Evolutionary conservation across 164 flowering plant species (phyloP).

Genomic region (Aristolochia fimbriata): DNA sequence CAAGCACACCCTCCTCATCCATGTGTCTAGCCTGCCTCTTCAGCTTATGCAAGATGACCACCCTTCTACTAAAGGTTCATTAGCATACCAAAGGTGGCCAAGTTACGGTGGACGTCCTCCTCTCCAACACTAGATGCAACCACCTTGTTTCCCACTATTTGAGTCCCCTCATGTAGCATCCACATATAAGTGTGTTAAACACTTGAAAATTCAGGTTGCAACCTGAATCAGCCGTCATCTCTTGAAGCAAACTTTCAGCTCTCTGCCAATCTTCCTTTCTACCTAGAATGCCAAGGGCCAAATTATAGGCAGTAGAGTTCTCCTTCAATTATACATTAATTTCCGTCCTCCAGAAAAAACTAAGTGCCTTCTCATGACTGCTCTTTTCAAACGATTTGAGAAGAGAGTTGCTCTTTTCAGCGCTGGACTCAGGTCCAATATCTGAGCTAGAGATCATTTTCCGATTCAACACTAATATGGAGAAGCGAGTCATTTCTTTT

Average conservation of each 20-base stretch:
- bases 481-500: constrained; percentile 2
- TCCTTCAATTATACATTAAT: constrained; percentile 47
- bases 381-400: constrained; percentile 46
- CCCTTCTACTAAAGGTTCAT: constrained; percentile 77
- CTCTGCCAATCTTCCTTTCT: constrained; percentile 58
- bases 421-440: constrained; percentile 32
- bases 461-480: constrained; percentile 20
- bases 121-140: constrained; percentile 70
- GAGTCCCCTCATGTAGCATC: constrained; percentile 44
- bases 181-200: constrained; percentile 68
- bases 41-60: constrained; percentile 63
- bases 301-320: constrained; percentile 52
- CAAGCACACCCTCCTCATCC: constrained; percentile 56
- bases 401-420: constrained; percentile 40
- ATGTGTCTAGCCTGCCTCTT: constrained; percentile 59
- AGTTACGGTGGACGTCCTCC: constrained; percentile 50
- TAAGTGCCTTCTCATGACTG: constrained; percentile 35
- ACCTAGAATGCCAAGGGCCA: constrained; percentile 49
- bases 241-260: constrained; percentile 44
- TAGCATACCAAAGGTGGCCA: constrained; percentile 84
- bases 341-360: constrained; percentile 74
- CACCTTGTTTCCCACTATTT: constrained; percentile 45
- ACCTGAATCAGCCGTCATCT: constrained; percentile 29
- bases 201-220: constrained; percentile 43
- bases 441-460: constrained; percentile 21